Conservation (phyloP, 768 basidiomycete species). For the Tricholoma terreum region DNA sequence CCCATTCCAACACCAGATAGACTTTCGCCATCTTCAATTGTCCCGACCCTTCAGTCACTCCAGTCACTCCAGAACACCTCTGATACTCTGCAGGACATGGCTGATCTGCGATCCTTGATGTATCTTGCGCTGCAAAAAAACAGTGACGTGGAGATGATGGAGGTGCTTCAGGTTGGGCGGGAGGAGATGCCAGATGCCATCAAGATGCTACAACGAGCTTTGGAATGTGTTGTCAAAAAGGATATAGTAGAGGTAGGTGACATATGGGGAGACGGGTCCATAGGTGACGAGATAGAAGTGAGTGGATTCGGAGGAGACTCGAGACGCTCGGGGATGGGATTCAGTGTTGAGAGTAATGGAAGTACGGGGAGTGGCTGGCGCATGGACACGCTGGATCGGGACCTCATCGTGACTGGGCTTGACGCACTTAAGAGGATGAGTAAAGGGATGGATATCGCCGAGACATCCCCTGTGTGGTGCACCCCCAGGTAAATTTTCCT, state of each 20-base stretch:
- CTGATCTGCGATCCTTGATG: slow-evolving; percentile 57
- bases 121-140: slow-evolving; percentile 51
- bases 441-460: too few relatives aligned
- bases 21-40: slow-evolving; percentile 2
- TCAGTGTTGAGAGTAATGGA: slow-evolving; percentile 1
- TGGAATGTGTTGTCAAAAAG: slow-evolving; percentile 44
- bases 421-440: slow-evolving; percentile 69
- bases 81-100: slow-evolving; percentile 52
- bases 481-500: too few relatives aligned
- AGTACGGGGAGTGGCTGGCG: not conserved
- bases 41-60: too few relatives aligned
- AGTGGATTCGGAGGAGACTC: too few relatives aligned
- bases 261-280: not conserved
- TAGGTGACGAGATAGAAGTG: not conserved
- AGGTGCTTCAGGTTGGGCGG: slow-evolving; percentile 58
- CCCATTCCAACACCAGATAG: too few relatives aligned
- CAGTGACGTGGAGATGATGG: slow-evolving; percentile 63
- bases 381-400: slow-evolving; percentile 55
- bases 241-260: not conserved
- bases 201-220: slow-evolving; percentile 70
- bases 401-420: slow-evolving; percentile 71
- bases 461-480: too few relatives aligned
- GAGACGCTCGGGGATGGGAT: not conserved
- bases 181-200: slow-evolving; percentile 79
- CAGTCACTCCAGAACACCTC: slow-evolving; percentile 42